phyloP scores from a whole-genome alignment of 306 rosid species.

The Clitoria ternatea region DNA sequence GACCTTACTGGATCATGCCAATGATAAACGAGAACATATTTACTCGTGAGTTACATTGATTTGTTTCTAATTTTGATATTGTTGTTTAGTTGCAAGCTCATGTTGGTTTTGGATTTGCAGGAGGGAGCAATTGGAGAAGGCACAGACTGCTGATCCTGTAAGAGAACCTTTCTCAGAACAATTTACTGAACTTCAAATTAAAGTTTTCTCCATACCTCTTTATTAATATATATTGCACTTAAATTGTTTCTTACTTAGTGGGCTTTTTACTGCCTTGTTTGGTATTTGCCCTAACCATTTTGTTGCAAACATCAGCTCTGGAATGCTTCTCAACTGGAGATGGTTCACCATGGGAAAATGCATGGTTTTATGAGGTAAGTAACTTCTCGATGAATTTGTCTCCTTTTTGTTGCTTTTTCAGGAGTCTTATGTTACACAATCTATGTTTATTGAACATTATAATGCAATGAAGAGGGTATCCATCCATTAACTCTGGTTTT shows the following conservation, averaged over 20 bases:
- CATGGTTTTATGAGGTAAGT: slow-evolving; percentile 93
- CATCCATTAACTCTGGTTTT: neutral
- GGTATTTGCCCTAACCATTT: slow-evolving; percentile 2
- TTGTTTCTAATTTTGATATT: neutral
- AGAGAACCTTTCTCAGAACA: slow-evolving; percentile 18
- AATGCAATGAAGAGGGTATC: neutral
- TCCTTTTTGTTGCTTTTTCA: slow-evolving; percentile 16
- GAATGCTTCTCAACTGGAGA: slow-evolving; percentile 97
- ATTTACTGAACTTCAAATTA: neutral
- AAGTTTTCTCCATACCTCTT: neutral
- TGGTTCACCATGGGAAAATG: slow-evolving; percentile 92
- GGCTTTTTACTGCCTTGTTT: neutral
- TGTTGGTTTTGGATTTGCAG: slow-evolving; percentile 39
- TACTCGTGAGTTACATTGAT: slow-evolving; percentile 58
- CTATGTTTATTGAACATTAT: neutral
- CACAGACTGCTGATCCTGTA: slow-evolving; percentile 84
- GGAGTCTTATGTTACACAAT: neutral
- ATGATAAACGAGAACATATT: slow-evolving; percentile 62
- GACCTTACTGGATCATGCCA: slow-evolving; percentile 79
- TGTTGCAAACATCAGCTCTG: slow-evolving; percentile 64
- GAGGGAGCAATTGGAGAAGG: slow-evolving; percentile 87
- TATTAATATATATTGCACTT: slow-evolving; percentile 8
- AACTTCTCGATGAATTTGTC: slow-evolving; percentile 4
- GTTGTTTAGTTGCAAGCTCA: slow-evolving; percentile 17
- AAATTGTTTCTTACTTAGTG: neutral